A percentile compares a stretch with the other conserved stretches of the same genome.
phyloP scores from a whole-genome alignment of 495 filamentous ascomycete species.

The Penicillium waksmanii region DNA sequence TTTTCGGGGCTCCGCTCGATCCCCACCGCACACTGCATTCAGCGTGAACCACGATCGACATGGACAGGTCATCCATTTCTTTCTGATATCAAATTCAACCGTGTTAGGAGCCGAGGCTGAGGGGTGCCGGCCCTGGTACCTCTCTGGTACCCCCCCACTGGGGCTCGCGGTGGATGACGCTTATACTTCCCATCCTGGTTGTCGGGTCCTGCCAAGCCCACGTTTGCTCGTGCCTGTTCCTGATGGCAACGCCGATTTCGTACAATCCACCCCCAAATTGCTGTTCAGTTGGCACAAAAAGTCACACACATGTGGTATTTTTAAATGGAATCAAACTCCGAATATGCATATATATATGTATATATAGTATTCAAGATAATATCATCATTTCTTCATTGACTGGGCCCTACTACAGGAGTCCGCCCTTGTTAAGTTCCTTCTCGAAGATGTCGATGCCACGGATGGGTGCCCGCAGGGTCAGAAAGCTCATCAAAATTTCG shows the following conservation, averaged over 20 bases:
- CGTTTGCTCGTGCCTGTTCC: constrained; percentile 3
- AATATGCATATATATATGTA: too few species aligned
- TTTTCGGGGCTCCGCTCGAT: constrained; percentile 6
- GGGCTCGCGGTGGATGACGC: constrained; percentile 22
- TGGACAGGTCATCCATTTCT: constrained; percentile 2
- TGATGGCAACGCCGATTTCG: background rate
- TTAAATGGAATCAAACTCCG: too few species aligned
- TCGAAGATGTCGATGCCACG: constrained; percentile 42
- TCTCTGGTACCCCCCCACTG: background rate
- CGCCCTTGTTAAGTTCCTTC: constrained; percentile 25
- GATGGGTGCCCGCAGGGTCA: constrained; percentile 38
- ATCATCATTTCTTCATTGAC: background rate
- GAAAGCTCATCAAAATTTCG: constrained; percentile 46
- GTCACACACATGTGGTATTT: too few species aligned
- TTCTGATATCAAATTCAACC: constrained; percentile 21
- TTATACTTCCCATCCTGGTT: constrained; percentile 23
- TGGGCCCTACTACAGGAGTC: background rate
- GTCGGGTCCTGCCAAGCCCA: constrained; percentile 24
- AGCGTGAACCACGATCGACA: constrained; percentile 5
- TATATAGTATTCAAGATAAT: background rate
- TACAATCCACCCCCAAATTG: background rate
- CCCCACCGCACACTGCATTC: constrained; percentile 6
- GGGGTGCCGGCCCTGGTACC: background rate
- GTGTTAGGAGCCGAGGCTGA: background rate
- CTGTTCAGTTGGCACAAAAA: too few species aligned